phyloP scores from a whole-genome alignment of 1,284 basidiomycete genomes.

The Heterobasidion parviporum region DNA sequence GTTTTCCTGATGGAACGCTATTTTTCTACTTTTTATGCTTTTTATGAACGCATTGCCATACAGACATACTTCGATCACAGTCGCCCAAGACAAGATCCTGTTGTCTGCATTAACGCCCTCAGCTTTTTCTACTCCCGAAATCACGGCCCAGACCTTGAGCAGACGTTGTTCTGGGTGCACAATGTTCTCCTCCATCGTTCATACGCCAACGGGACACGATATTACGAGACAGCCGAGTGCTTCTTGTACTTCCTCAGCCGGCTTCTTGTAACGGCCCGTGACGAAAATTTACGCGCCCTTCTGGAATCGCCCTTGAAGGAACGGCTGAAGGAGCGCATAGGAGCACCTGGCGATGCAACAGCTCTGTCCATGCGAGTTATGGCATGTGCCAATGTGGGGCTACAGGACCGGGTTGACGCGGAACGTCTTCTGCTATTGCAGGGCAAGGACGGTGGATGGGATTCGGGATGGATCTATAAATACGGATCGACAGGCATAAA shows the following conservation, averaged over 20 bases:
- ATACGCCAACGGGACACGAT: conserved; percentile 46
- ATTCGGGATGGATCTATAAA: conserved; percentile 39
- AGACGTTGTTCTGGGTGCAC: conserved; percentile 41
- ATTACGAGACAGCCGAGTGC: conserved; percentile 43
- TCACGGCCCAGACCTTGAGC: conserved; percentile 34
- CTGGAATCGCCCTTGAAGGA: conserved; percentile 32
- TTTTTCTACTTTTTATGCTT: neutral
- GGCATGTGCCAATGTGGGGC: conserved; percentile 29
- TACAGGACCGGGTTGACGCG: conserved; percentile 33
- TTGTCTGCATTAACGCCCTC: conserved; percentile 44
- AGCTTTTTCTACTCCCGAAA: conserved; percentile 40
- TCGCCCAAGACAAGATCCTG: conserved; percentile 43
- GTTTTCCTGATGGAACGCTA: no score
- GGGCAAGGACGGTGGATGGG: conserved; percentile 41
- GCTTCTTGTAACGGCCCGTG: conserved; percentile 28
- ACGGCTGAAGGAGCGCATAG: conserved; percentile 38
- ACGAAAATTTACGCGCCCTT: conserved; percentile 23
- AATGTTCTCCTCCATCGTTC: conserved; percentile 42
- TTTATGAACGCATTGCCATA: neutral
- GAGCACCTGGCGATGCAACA: conserved; percentile 36
- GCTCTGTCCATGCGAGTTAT: conserved; percentile 39
- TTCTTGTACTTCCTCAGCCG: conserved; percentile 47
- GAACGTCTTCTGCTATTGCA: conserved; percentile 33
- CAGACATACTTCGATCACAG: conserved; percentile 47
- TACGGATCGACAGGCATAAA: conserved; percentile 34